Base-by-base conservation (phyloP, 2,329 filamentous ascomycete genomes). In the Colletotrichum horii region DNA sequence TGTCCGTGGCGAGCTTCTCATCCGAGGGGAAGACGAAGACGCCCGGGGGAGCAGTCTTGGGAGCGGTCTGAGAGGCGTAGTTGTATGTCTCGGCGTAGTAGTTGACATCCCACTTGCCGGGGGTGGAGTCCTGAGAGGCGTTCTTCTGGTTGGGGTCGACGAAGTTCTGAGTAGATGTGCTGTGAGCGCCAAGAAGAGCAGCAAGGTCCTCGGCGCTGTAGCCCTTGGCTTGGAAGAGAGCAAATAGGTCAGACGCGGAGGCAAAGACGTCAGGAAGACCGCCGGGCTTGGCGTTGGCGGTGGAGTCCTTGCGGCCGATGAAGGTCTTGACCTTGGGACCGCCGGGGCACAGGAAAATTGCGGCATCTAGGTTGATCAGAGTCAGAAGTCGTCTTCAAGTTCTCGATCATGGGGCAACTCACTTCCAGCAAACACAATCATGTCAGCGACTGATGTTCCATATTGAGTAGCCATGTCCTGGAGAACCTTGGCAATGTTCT, bases 181-280 rank as follows among this genome's bases (percentile, higher is more conserved):
- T 88, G 79, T 91, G 90, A 0, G 90, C 89, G 56, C 90, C 90
- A 8, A 91, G 80, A 2, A 91, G 86, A 6, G 90, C 89, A 3
- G 88, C 87, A 3, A 90, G 85, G 19, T 89, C 88, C 43, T 86
- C 85, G 0, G 86, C 84, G 22, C 80, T 83, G 76, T 91, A 89
- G 4, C 89, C 90, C 81, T 91, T 91, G 77, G 87, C 84, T 34
- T 82, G 78, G 81, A 91, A 91, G 7, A 89, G 82, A 22, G 83
- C 79, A 71, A 90, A 85, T 48, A 90, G 82, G 12, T 83, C 84
- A 19, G 87, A 83, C 22, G 88, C 87, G 15, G 81, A 77, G 26
- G 85, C 84, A 61, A 83, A 80, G 2, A 83, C 81, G 60, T 83
- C 81, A 0, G 90, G 89, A 3, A 91, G 82, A 3, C 87, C 83